phyloP scores from a whole-genome alignment of 2,329 filamentous ascomycete species.

The Chaetomiaceae sp. region DNA sequence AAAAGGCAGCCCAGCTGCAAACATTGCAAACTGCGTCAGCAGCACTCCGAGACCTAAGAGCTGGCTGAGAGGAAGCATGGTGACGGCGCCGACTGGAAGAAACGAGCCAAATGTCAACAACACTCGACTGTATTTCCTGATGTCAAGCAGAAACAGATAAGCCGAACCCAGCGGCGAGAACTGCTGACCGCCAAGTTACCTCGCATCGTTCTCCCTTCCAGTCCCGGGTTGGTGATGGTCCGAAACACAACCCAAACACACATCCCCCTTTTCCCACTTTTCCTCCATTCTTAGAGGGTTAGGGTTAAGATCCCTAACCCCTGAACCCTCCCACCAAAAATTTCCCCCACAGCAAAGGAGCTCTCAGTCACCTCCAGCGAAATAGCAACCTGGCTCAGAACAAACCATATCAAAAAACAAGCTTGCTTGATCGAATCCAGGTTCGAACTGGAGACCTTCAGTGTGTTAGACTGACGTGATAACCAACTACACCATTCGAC shows the following conservation, averaged over 20 bases:
- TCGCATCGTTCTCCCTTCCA: no score
- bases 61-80: no score
- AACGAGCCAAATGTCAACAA: not conserved
- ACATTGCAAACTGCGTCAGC: not conserved
- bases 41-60: no score
- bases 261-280: no score
- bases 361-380: no score
- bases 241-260: constrained; percentile 8
- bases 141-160: not conserved
- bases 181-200: no score
- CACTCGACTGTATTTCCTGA: no score
- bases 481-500: constrained; percentile 39
- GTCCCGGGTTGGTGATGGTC: no score
- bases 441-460: constrained; percentile 33
- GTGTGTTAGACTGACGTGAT: constrained; percentile 47
- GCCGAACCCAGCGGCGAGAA: not conserved
- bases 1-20: not conserved
- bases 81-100: no score
- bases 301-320: not conserved
- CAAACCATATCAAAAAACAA: no score
- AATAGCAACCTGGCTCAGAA: no score
- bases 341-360: not conserved
- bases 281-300: not conserved
- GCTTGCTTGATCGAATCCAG: no score
- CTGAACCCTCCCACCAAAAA: not conserved